Percentiles rank a stretch among this genome's conserved stretches.
Conservation (phyloP, 169 alveolate genomes). For the Besnoitia besnoiti region DNA sequence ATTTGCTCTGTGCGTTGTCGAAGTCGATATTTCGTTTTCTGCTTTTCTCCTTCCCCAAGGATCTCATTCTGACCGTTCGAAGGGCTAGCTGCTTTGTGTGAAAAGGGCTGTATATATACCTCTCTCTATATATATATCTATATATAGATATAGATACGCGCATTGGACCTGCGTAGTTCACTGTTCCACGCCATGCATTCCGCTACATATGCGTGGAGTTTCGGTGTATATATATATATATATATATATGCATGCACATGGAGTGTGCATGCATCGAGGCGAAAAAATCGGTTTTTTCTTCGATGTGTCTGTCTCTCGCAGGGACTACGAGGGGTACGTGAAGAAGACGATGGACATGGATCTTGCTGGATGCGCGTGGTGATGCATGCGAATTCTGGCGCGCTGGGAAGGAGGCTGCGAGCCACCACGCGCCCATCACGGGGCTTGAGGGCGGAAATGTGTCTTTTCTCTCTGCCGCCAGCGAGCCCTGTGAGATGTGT, state of each 20-base stretch:
- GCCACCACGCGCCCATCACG: background rate
- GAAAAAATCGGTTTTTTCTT: background rate
- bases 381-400: too few relatives aligned
- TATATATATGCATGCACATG: background rate
- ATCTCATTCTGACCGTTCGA: background rate
- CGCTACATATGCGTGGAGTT: too few relatives aligned
- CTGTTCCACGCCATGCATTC: too few relatives aligned
- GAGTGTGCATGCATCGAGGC: background rate
- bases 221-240: background rate
- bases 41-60: background rate
- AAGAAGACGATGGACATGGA: conserved; percentile 44
- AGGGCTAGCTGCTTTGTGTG: too few relatives aligned
- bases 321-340: conserved; percentile 28
- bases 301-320: background rate
- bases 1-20: too few relatives aligned
- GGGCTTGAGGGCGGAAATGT: background rate
- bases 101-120: background rate
- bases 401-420: background rate
- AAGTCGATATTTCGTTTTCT: background rate
- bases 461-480: conserved; percentile 8
- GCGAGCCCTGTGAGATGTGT: too few relatives aligned
- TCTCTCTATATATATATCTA: background rate
- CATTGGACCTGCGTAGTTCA: too few relatives aligned
- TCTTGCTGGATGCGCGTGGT: conserved; percentile 10
- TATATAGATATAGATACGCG: background rate